Evolutionary conservation across 257 asterid genomes (phyloP).

Genomic region (Parsonsia alboflavescens): DNA sequence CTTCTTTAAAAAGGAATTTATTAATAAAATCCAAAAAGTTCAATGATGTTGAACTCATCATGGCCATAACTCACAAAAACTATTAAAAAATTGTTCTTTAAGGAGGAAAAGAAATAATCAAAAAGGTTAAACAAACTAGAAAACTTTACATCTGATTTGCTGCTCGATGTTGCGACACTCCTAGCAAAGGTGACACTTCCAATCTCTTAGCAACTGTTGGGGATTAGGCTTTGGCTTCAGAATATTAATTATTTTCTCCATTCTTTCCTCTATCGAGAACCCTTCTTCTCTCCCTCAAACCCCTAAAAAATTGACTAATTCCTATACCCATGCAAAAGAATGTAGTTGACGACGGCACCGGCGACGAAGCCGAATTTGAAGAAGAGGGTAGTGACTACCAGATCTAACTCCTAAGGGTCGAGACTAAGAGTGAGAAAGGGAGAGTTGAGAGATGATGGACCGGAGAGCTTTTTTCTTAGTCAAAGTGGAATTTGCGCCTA

Average conservation of each 20-base stretch:
- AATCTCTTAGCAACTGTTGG: constrained; percentile 78
- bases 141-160: constrained; percentile 67
- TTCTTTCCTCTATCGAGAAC: constrained; percentile 12
- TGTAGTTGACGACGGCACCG: no score
- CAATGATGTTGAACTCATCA: no score
- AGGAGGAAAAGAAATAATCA: neutral
- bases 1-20: neutral
- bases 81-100: neutral
- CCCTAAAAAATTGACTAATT: neutral
- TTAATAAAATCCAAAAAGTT: neutral
- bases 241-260: constrained; percentile 72
- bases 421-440: no score
- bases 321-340: neutral
- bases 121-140: neutral
- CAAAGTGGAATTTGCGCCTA: no score
- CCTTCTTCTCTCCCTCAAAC: neutral
- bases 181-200: constrained; percentile 96
- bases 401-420: no score
- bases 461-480: no score
- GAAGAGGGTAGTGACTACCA: no score
- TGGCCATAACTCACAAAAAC: neutral
- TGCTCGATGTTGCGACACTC: constrained; percentile 92
- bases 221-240: constrained; percentile 87
- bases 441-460: no score
- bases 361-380: no score